A percentile compares a stretch with the other conserved stretches of the same genome.
phyloP scores from a whole-genome alignment of 139 green algal genomes.

The Chlamydomonas applanata region DNA sequence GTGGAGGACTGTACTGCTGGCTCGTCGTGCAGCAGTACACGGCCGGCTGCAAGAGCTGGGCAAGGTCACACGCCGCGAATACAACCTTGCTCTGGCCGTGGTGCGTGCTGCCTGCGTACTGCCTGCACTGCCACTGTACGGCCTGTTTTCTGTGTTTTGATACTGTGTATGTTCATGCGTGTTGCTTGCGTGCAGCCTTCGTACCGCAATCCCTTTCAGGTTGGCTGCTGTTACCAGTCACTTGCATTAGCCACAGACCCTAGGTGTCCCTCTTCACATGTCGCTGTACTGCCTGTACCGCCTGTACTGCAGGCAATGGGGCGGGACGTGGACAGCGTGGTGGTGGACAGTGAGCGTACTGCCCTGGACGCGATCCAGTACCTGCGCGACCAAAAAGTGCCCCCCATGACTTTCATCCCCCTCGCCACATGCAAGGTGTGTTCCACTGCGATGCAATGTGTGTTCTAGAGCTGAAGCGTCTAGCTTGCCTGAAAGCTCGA shows the following conservation, averaged over 20 bases:
- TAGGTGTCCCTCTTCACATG: too few relatives aligned
- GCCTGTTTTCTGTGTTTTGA: too few relatives aligned
- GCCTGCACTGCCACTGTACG: too few relatives aligned
- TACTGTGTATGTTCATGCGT: too few relatives aligned
- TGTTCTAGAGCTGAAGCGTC: too few relatives aligned
- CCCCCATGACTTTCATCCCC: conserved; percentile 89
- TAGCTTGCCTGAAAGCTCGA: too few relatives aligned
- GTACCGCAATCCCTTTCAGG: too few relatives aligned
- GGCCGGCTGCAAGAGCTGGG: conserved; percentile 83
- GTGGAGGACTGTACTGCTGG: too few relatives aligned
- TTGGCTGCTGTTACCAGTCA: too few relatives aligned
- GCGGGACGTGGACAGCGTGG: conserved; percentile 84
- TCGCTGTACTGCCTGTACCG: background rate
- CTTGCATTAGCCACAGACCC: too few relatives aligned
- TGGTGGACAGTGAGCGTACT: conserved; percentile 72
- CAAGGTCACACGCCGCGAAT: conserved; percentile 69
- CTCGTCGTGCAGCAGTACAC: conserved; percentile 55
- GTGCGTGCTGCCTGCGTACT: too few relatives aligned
- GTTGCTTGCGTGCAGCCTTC: too few relatives aligned
- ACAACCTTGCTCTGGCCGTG: conserved; percentile 86
- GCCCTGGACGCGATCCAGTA: conserved; percentile 37
- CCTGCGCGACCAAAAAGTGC: conserved; percentile 65
- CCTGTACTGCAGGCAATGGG: conserved; percentile 55
- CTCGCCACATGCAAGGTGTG: conserved; percentile 59
- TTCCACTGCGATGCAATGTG: background rate